Conservation (phyloP, 345 rosid species). For the Anastatica hierochuntica region DNA sequence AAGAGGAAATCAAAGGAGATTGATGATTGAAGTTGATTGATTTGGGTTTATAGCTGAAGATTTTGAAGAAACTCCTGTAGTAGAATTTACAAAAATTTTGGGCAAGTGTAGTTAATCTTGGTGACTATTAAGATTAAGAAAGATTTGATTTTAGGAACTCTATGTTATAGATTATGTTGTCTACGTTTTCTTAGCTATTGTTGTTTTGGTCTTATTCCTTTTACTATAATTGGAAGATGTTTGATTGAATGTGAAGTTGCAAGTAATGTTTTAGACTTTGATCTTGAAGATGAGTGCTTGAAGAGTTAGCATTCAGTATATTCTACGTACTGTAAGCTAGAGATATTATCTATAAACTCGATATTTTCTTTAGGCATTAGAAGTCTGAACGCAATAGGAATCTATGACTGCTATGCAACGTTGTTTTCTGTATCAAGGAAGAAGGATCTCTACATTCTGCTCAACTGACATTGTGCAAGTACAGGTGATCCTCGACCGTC, state of each 20-base stretch:
- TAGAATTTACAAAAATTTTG: not conserved
- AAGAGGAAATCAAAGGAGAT: constrained; percentile 26
- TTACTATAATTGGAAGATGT: not conserved
- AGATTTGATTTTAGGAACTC: constrained; percentile 17
- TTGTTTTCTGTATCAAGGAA: not conserved
- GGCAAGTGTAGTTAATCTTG: not conserved
- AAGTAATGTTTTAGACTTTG: no score
- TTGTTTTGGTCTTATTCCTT: not conserved
- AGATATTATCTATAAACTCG: not conserved
- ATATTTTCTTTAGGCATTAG: not conserved
- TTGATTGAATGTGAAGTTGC: no score
- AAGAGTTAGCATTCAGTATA: no score
- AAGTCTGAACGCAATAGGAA: not conserved
- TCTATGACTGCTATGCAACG: not conserved
- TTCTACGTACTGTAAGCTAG: no score
- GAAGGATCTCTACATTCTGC: not conserved
- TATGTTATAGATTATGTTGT: constrained; percentile 1
- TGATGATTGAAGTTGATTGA: constrained; percentile 13
- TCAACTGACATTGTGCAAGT: not conserved
- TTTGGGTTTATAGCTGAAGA: constrained; percentile 8
- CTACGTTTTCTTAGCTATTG: constrained; percentile 4
- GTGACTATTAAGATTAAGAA: constrained; percentile 1
- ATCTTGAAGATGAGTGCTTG: no score
- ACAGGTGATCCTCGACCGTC: not conserved
- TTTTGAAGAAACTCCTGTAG: constrained; percentile 3